phyloP scores from a whole-genome alignment of 2,329 filamentous ascomycete genomes.

The Paraconiothyrium brasiliense region DNA sequence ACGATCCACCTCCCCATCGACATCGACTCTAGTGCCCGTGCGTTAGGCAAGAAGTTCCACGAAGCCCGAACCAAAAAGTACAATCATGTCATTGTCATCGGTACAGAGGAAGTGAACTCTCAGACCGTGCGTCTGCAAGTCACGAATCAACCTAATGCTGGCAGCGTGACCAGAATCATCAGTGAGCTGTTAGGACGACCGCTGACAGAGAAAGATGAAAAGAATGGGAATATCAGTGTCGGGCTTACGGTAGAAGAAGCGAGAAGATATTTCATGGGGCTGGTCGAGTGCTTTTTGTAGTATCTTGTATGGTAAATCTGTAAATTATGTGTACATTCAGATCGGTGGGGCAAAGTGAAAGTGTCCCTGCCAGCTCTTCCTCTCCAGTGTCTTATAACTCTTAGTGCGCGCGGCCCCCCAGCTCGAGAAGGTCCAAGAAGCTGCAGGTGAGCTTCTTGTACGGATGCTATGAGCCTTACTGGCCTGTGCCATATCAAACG shows the following conservation, averaged over 20 bases:
- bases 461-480: not conserved
- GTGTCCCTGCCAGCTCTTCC: not conserved
- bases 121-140: conserved; percentile 39
- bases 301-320: not conserved
- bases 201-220: conserved; percentile 26
- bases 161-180: conserved; percentile 40
- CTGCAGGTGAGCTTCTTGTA: not conserved
- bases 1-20: conserved; percentile 75
- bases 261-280: conserved; percentile 41
- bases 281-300: conserved; percentile 41
- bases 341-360: not conserved
- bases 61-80: conserved; percentile 78
- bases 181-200: conserved; percentile 39
- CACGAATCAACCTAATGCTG: conserved; percentile 51
- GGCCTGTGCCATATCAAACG: not conserved
- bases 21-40: conserved; percentile 70
- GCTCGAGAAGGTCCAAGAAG: not conserved
- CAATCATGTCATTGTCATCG: conserved; percentile 77
- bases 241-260: conserved; percentile 30
- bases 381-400: not conserved
- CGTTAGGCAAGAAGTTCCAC: conserved; percentile 73
- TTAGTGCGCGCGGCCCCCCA: not conserved
- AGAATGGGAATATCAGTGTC: conserved; percentile 25
- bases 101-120: conserved; percentile 51
- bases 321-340: conserved; percentile 14